These are phyloP conservation scores for Aspergillus chevalieri DNA, from an alignment of 2,329 filamentous ascomycete genomes.

Conservation along the genomic window DNA sequence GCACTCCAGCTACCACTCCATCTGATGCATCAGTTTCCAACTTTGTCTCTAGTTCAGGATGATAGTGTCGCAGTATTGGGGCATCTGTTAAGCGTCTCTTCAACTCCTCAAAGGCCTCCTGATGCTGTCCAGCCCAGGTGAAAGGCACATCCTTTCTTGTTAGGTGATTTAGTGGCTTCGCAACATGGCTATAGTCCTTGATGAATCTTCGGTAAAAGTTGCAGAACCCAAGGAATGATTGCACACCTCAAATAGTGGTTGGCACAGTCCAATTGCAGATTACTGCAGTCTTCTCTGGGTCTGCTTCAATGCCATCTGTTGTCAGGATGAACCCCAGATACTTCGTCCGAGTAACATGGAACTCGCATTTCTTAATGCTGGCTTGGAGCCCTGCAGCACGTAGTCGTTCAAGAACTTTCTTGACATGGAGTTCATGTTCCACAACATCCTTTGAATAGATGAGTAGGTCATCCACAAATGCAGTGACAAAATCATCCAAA, in stretches of 20 bases:
- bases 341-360: conserved; percentile 19
- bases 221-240: conserved; percentile 25
- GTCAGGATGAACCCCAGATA: conserved; percentile 28
- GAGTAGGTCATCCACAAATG: conserved; percentile 4
- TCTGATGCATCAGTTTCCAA: conserved; percentile 20
- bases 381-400: conserved; percentile 11
- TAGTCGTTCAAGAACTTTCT: conserved; percentile 7
- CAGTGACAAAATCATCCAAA: background rate
- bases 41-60: conserved; percentile 2
- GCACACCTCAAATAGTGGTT: conserved; percentile 7
- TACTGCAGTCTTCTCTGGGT: conserved; percentile 17
- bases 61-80: background rate
- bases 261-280: conserved; percentile 9
- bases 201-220: conserved; percentile 29
- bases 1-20: conserved; percentile 7
- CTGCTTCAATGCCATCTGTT: conserved; percentile 18
- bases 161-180: background rate
- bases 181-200: background rate
- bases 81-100: background rate
- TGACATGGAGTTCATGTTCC: conserved; percentile 4
- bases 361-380: conserved; percentile 24
- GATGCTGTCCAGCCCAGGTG: conserved; percentile 1
- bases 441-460: conserved; percentile 1
- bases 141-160: conserved; percentile 11
- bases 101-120: conserved; percentile 11